A percentile compares a stretch with the other conserved stretches of the same genome.
phyloP scores from a whole-genome alignment of 1,139 yeast genomes.

The Pneumocystis oryctolagi region DNA sequence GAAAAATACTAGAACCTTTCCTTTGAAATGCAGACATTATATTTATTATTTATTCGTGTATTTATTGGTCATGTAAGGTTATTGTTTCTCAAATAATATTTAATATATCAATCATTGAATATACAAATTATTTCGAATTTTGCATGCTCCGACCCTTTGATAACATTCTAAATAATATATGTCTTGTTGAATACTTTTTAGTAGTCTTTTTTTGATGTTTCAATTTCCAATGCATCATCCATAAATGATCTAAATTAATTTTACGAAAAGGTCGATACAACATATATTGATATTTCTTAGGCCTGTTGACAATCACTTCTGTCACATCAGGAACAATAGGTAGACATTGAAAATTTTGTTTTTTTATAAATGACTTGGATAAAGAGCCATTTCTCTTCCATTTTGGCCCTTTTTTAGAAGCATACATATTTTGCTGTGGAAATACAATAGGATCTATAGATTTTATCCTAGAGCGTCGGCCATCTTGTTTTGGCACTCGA shows the following conservation, averaged over 20 bases:
- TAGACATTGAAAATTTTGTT: not conserved
- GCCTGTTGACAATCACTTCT: not conserved
- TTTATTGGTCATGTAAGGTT: no score
- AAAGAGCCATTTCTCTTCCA: not conserved
- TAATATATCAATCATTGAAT: not conserved
- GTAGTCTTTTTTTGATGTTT: not conserved
- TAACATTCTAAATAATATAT: not conserved
- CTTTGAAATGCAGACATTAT: not conserved
- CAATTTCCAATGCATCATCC: slow-evolving; percentile 1
- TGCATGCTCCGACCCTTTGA: not conserved
- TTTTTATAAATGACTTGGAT: not conserved
- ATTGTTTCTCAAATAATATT: no score
- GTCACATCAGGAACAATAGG: not conserved
- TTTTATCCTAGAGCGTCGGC: not conserved
- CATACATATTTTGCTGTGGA: not conserved
- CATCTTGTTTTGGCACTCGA: not conserved
- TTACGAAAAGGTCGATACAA: not conserved
- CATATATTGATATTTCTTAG: not conserved
- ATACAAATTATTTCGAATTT: not conserved
- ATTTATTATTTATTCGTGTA: no score
- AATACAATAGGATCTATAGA: not conserved
- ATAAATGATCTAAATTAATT: not conserved
- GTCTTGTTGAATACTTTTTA: not conserved
- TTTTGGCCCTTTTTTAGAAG: not conserved
- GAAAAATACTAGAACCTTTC: slow-evolving; percentile 7